Conservation (phyloP, 257 asterid genomes). For the Penstemon davidsonii region DNA sequence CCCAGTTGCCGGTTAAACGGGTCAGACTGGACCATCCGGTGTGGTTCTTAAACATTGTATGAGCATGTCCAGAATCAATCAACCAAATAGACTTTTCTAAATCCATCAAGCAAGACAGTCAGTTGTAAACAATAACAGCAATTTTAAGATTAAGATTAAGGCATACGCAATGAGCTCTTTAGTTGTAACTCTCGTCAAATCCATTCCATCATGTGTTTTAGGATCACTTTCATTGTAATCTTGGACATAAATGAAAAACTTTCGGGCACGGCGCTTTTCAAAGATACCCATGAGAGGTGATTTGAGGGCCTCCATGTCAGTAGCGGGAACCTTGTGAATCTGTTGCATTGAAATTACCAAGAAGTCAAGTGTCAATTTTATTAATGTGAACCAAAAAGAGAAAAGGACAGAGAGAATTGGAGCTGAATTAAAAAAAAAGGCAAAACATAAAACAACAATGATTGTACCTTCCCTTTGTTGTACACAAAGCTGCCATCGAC, state of each 20-base stretch:
- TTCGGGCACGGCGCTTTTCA: conserved; percentile 96
- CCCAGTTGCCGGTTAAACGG: no score
- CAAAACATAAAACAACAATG: conserved; percentile 9
- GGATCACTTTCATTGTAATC: conserved; percentile 80
- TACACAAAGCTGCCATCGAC: conserved; percentile 95
- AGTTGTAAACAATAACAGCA: neutral
- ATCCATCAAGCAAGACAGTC: conserved; percentile 1
- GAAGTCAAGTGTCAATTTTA: neutral
- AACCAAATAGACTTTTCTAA: neutral
- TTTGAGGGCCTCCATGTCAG: conserved; percentile 94
- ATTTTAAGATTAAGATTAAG: conserved; percentile 15
- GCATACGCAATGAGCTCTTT: conserved; percentile 84
- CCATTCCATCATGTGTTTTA: conserved; percentile 91
- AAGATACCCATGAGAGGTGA: conserved; percentile 98
- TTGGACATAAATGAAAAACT: conserved; percentile 91
- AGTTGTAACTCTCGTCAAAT: conserved; percentile 76
- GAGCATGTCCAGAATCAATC: conserved; percentile 14
- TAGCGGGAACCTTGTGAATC: conserved; percentile 96
- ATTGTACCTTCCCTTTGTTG: conserved; percentile 80
- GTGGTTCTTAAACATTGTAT: no score
- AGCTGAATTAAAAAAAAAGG: neutral
- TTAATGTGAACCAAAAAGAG: conserved; percentile 11
- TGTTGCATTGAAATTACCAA: conserved; percentile 34
- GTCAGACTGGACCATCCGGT: no score
- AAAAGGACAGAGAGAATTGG: neutral